Base-by-base conservation (phyloP, 371 early-diverging fungal species). In the Haplosporangium sp. region DNA sequence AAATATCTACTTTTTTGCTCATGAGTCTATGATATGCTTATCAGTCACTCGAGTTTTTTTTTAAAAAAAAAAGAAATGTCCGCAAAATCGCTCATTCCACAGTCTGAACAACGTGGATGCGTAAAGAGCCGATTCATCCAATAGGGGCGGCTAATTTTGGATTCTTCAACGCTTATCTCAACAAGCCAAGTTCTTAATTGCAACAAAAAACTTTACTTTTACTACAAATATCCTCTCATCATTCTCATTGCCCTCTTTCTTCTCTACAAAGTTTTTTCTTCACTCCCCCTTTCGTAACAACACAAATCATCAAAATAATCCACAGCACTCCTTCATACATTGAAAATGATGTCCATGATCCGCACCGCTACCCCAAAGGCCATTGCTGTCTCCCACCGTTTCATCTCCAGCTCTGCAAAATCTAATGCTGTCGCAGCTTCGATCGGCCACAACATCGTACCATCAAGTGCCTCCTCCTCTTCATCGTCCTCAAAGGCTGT, bases 361-460 rank as follows among this genome's bases (percentile, higher is more conserved):
- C 78, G 78, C 50, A 63, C 37, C 63, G 42, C 70, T 52, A n/a
- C 66, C 58, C 17, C 73, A 56, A 72, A 69, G 73, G 42, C 73
- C 8, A 27, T 63, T 47, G 27, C 27, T 27, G 42, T 56, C 38
- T 61, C 71, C 62, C 68, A 57, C 44, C 75, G 81, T 20, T 40
- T 53, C 55, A 71, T 81, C 62, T 74, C 74, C 34, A 67, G 48
- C 65, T 74, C 79, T 27, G 34, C 67, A 65, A 74, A 50, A 57
- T 47, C 62, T 11, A 65, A 53, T n/a, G 56, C 37, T 15, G 10
- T 53, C n/a, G 67, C 74, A 10, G 45, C 72, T 48, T 20, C 74
- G 44, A 50, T 69, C 44, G 62, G 38, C 20, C 73, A 63, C 38
- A 48, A 60, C 11, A n/a, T 39, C 19, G 20, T 45, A 20, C 37